These are phyloP conservation scores for Cercophora newfieldiana DNA, from an alignment of 495 filamentous ascomycete genomes.

Conservation along the genomic window DNA sequence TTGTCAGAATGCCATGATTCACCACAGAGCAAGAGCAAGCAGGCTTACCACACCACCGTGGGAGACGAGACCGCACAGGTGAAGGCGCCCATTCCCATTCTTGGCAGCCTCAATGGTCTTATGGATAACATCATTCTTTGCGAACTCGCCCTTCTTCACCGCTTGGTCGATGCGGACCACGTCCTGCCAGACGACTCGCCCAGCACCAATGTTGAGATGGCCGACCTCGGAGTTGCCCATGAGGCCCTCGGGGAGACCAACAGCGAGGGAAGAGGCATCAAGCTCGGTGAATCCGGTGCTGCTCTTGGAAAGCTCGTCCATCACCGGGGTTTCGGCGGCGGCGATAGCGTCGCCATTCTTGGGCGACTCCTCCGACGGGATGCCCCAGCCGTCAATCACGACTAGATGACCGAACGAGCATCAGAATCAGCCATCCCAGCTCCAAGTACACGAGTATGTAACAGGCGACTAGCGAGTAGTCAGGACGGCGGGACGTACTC, in stretches of 20 bases:
- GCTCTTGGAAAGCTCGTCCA: slow-evolving; percentile 44
- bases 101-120: slow-evolving; percentile 79
- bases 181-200: slow-evolving; percentile 98
- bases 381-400: slow-evolving; percentile 98
- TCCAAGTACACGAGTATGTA: slow-evolving; percentile 53
- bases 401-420: slow-evolving; percentile 57
- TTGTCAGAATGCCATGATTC: neutral
- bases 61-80: slow-evolving; percentile 85
- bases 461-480: slow-evolving; percentile 47
- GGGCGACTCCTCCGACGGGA: slow-evolving; percentile 73
- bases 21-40: neutral
- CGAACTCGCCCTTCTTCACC: slow-evolving; percentile 84
- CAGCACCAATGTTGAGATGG: slow-evolving; percentile 97
- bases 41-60: slow-evolving; percentile 82
- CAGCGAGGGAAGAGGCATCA: slow-evolving; percentile 92
- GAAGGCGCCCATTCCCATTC: slow-evolving; percentile 85
- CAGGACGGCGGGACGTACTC: slow-evolving; percentile 62
- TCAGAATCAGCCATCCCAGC: slow-evolving; percentile 53
- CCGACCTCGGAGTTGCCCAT: slow-evolving; percentile 99
- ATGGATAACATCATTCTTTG: slow-evolving; percentile 74
- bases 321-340: slow-evolving; percentile 81
- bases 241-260: slow-evolving; percentile 91
- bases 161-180: slow-evolving; percentile 96
- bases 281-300: slow-evolving; percentile 62
- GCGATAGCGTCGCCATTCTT: slow-evolving; percentile 91